These are phyloP conservation scores for Tolypocladium album DNA, from an alignment of 2,329 filamentous ascomycete genomes.

Conservation along the genomic window DNA sequence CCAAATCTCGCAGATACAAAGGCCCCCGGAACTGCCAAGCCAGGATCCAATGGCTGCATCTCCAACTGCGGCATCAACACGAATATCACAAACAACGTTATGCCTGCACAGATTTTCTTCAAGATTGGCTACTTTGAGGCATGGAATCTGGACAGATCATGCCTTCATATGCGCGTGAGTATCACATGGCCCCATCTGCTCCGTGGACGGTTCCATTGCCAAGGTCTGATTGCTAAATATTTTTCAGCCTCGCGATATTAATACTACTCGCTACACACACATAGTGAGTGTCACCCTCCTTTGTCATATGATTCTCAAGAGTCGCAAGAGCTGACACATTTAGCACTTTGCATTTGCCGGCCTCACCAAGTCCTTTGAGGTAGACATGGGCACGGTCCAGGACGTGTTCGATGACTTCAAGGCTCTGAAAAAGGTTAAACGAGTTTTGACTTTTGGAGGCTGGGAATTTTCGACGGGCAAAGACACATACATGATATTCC, in stretches of 20 bases:
- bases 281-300: constrained; percentile 4
- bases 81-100: constrained; percentile 10
- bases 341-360: constrained; percentile 24
- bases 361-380: constrained; percentile 11
- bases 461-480: constrained; percentile 12
- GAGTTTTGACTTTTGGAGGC: constrained; percentile 17
- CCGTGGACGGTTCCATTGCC: background rate
- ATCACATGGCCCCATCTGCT: background rate
- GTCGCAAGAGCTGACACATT: background rate
- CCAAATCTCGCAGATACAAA: constrained; percentile 15
- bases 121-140: constrained; percentile 11
- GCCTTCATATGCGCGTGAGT: constrained; percentile 1
- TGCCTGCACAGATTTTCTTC: constrained; percentile 2
- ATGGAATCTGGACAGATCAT: constrained; percentile 1
- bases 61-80: constrained; percentile 17
- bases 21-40: constrained; percentile 22
- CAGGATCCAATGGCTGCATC: constrained; percentile 16
- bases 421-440: constrained; percentile 8
- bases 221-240: background rate
- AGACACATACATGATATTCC: constrained; percentile 7
- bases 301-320: background rate
- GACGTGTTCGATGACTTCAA: constrained; percentile 12
- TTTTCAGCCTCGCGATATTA: constrained; percentile 3
- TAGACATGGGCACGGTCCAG: constrained; percentile 8
- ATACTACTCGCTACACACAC: constrained; percentile 14